A percentile compares a stretch with the other conserved stretches of the same genome.
Conservation (phyloP, 2,329 filamentous ascomycete genomes). For the Leptographium lundbergii region DNA sequence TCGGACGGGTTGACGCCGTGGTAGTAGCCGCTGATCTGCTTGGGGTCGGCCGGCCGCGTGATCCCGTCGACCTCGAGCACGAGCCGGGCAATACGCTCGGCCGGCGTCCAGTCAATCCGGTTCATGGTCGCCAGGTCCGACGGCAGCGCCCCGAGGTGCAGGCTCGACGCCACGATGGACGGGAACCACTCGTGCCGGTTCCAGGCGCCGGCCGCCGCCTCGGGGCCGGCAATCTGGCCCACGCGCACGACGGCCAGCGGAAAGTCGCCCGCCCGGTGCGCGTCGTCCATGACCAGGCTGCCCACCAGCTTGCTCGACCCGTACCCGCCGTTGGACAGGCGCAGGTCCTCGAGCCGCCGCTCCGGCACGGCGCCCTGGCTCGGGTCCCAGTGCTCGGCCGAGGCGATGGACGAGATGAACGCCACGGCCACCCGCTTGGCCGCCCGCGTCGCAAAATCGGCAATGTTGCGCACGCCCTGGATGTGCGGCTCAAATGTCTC, state of each 20-base stretch:
- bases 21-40: slow-evolving; percentile 24
- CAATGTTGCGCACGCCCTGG: slow-evolving; percentile 34
- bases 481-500: slow-evolving; percentile 38
- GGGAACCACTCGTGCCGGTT: slow-evolving; percentile 47
- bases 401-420: slow-evolving; percentile 31
- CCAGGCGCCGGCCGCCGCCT: slow-evolving; percentile 30
- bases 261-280: slow-evolving; percentile 22
- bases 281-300: slow-evolving; percentile 29
- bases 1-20: slow-evolving; percentile 35
- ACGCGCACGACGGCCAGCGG: slow-evolving; percentile 29
- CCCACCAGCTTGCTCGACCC: slow-evolving; percentile 29
- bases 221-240: slow-evolving; percentile 33
- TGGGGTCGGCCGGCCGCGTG: slow-evolving; percentile 13
- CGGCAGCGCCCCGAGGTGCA: slow-evolving; percentile 34
- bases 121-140: slow-evolving; percentile 28
- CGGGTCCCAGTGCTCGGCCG: slow-evolving; percentile 15
- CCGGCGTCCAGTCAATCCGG: slow-evolving; percentile 41
- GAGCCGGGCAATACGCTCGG: slow-evolving; percentile 32
- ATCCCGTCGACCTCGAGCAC: slow-evolving; percentile 33
- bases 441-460: slow-evolving; percentile 24
- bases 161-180: slow-evolving; percentile 32
- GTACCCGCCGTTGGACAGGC: slow-evolving; percentile 24
- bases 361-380: slow-evolving; percentile 23
- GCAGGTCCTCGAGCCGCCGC: slow-evolving; percentile 21
- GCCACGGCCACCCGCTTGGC: slow-evolving; percentile 23